phyloP scores from a whole-genome alignment of 306 rosid genomes.

The Rubus parviflorus region DNA sequence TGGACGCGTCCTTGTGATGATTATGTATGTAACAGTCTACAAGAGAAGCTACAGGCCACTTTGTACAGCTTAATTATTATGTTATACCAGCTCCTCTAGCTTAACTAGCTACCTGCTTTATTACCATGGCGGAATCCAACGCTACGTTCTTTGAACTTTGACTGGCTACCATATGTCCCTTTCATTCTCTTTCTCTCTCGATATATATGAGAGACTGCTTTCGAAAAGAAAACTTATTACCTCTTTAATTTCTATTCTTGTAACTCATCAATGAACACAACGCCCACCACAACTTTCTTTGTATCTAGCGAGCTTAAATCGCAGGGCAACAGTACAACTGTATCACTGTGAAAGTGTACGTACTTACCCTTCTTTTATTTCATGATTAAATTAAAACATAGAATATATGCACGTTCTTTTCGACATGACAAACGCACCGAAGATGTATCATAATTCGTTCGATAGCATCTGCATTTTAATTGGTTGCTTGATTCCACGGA shows the following conservation, averaged over 20 bases:
- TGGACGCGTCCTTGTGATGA: neutral
- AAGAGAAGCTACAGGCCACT: neutral
- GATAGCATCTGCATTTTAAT: no score
- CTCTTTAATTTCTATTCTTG: neutral
- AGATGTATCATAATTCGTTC: no score
- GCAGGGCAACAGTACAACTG: neutral
- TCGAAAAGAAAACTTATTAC: neutral
- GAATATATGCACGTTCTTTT: no score
- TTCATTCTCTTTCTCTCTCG: constrained; percentile 3
- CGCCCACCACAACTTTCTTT: neutral
- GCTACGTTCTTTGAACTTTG: constrained; percentile 23
- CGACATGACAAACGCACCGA: no score
- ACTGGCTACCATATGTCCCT: constrained; percentile 19
- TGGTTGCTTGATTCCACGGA: neutral
- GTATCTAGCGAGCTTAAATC: neutral
- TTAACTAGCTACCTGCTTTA: constrained; percentile 5
- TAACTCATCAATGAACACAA: neutral
- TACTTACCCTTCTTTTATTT: no score
- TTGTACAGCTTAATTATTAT: neutral
- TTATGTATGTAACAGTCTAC: neutral
- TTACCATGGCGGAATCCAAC: neutral
- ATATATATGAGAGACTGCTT: neutral
- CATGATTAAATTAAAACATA: no score
- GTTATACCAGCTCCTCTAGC: neutral
- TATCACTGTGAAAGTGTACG: no score